Conservation (phyloP, 78 protist species). For the Bigelowiella natans region DNA sequence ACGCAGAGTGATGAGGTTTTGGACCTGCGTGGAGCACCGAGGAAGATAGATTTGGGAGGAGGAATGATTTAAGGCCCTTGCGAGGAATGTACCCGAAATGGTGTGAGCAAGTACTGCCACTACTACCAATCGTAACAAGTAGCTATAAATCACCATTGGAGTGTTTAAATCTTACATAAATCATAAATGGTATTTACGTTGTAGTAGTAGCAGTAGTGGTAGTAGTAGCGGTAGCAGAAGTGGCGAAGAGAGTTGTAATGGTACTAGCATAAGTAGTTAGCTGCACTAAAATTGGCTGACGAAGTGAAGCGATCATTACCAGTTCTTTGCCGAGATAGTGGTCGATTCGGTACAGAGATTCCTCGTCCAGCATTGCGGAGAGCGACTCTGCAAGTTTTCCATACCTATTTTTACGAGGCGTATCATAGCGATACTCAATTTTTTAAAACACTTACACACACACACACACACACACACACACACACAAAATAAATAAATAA, state of each 20-base stretch:
- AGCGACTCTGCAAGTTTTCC: no score
- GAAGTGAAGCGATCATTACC: no score
- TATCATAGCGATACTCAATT: no score
- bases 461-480: neutral
- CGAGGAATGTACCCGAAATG: no score
- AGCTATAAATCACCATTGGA: neutral
- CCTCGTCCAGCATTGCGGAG: no score
- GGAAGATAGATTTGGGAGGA: neutral
- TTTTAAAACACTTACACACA: neutral
- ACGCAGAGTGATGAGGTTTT: constrained; percentile 19
- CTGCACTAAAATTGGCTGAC: no score
- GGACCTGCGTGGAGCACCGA: neutral
- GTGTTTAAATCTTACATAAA: neutral
- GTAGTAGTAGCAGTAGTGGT: neutral
- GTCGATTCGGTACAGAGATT: constrained; percentile 31
- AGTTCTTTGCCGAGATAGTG: constrained; percentile 31
- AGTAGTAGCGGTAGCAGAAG: neutral
- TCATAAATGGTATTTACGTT: neutral
- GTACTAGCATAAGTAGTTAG: no score
- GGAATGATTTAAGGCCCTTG: no score
- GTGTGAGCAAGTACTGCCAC: no score
- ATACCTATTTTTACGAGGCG: no score
- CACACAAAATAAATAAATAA: neutral
- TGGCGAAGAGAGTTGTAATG: neutral
- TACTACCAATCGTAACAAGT: no score